A percentile compares a stretch with the other conserved stretches of the same genome.
Evolutionary conservation across 2,329 filamentous ascomycete genomes (phyloP).

Genomic region (Exophiala oligosperma): DNA sequence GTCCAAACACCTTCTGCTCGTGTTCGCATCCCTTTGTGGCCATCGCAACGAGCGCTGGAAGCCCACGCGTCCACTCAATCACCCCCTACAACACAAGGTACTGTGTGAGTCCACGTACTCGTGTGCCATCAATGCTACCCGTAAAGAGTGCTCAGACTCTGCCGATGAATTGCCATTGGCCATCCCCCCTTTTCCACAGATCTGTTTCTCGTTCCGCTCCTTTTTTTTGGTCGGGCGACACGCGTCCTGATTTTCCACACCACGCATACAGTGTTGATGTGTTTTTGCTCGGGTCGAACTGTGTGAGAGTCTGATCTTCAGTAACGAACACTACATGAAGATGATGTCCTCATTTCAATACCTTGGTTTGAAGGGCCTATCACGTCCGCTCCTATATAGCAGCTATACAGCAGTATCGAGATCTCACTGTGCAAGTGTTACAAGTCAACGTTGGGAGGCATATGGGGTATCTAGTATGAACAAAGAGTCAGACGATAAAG

Average conservation of each 20-base stretch:
- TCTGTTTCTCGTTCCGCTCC: slow-evolving; percentile 12
- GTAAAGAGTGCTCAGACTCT: not conserved
- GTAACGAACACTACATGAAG: no score
- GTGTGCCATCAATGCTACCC: not conserved
- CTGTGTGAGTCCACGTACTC: not conserved
- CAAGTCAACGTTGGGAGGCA: no score
- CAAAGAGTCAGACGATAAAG: no score
- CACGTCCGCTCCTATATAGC: not conserved
- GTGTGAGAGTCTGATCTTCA: not conserved
- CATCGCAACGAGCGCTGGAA: no score
- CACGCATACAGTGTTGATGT: not conserved
- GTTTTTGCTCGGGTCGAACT: not conserved
- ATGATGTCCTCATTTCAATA: no score
- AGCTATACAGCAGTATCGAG: no score
- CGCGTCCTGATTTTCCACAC: slow-evolving; percentile 14
- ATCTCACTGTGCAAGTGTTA: no score
- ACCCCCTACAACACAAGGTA: no score
- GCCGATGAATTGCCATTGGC: slow-evolving; percentile 1
- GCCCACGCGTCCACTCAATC: no score
- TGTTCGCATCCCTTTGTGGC: no score
- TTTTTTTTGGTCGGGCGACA: slow-evolving; percentile 11
- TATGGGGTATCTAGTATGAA: no score
- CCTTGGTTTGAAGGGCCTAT: not conserved
- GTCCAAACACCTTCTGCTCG: no score
- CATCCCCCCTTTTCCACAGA: slow-evolving; percentile 8